Evolutionary conservation across 2,329 filamentous ascomycete species (phyloP).

Genomic region (Apiospora saccharicola): DNA sequence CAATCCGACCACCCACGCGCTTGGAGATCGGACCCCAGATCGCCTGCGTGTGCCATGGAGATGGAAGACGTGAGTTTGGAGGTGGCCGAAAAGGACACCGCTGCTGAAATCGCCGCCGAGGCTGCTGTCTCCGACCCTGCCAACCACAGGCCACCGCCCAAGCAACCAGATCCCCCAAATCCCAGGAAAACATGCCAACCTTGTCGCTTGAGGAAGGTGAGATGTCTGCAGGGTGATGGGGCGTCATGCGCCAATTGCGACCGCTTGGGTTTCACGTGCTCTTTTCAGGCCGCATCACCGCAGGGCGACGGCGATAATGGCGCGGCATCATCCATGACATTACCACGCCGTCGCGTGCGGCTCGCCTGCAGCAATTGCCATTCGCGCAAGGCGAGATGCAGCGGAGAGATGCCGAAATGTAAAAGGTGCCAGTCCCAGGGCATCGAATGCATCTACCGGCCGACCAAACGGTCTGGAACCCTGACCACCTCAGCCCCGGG

Average conservation of each 20-base stretch:
- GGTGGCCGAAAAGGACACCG: constrained; percentile 43
- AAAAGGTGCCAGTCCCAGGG: constrained; percentile 60
- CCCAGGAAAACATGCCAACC: constrained; percentile 28
- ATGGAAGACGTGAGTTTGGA: constrained; percentile 46
- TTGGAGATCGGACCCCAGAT: constrained; percentile 18
- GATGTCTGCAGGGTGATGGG: constrained; percentile 59
- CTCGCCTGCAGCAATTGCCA: constrained; percentile 66
- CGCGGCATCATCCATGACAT: constrained; percentile 45
- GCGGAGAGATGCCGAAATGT: constrained; percentile 63
- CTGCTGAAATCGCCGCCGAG: constrained; percentile 44
- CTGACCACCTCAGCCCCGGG: constrained; percentile 33
- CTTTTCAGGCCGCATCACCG: constrained; percentile 57
- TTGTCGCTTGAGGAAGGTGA: constrained; percentile 56
- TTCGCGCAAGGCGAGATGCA: constrained; percentile 65
- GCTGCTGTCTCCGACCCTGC: constrained; percentile 42
- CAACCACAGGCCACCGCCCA: constrained; percentile 38
- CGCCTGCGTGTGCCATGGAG: constrained; percentile 37
- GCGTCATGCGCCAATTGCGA: constrained; percentile 65
- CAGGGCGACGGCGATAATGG: constrained; percentile 44
- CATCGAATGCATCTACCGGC: constrained; percentile 63
- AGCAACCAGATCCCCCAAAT: constrained; percentile 37
- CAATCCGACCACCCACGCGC: constrained; percentile 19
- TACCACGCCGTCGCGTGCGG: constrained; percentile 61
- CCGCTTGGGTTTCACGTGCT: constrained; percentile 64
- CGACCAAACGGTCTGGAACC: constrained; percentile 42